Evolutionary conservation across 2,329 filamentous ascomycete species (phyloP).

Genomic region (Dactylonectria estremocensis): DNA sequence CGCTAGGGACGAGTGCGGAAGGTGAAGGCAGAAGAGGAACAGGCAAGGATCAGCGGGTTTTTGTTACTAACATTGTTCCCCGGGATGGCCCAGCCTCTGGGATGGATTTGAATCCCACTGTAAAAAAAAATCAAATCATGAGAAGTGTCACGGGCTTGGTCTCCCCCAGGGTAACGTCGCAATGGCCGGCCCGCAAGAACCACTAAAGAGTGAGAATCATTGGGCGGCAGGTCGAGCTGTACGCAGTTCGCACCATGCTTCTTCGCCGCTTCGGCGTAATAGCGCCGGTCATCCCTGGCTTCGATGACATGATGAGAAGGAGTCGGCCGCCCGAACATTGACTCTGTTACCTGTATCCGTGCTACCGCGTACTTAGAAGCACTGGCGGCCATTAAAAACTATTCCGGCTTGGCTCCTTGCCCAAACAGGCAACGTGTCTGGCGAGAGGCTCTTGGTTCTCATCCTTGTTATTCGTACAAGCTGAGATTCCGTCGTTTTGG

Average conservation of each 20-base stretch:
- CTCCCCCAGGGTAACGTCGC: constrained; percentile 25
- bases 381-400: not conserved
- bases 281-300: not conserved
- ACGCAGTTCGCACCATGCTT: not conserved
- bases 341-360: not conserved
- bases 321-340: constrained; percentile 1
- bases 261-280: constrained; percentile 6
- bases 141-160: not conserved
- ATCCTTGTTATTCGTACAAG: not conserved
- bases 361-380: not conserved
- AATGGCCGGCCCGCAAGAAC: constrained; percentile 1
- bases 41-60: not conserved
- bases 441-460: not conserved
- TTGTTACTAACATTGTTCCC: not conserved
- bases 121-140: not conserved
- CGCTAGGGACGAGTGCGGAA: constrained; percentile 28
- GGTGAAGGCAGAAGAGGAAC: constrained; percentile 10
- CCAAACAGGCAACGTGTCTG: not conserved
- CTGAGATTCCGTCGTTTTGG: not conserved
- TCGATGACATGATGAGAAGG: not conserved
- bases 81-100: not conserved
- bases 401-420: not conserved
- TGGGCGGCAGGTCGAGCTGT: not conserved
- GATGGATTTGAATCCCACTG: not conserved
- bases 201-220: not conserved